Evolutionary conservation across 2,329 filamentous ascomycete species (phyloP).

Genomic region (Aspergillus pseudotamarii): DNA sequence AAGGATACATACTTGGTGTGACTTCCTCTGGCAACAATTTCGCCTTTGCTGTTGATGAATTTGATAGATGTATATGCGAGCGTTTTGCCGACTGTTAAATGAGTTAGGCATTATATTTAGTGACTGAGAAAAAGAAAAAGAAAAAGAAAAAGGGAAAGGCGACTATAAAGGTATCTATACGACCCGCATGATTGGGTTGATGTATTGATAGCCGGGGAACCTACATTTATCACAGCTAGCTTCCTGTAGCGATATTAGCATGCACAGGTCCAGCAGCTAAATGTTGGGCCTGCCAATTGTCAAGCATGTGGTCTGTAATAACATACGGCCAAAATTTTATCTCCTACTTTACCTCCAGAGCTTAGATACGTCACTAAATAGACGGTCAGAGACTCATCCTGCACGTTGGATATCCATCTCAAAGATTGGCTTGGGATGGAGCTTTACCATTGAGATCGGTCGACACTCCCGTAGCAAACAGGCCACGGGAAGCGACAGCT

Average conservation of each 20-base stretch:
- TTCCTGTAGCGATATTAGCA: slow-evolving; percentile 45
- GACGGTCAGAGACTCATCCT: not conserved
- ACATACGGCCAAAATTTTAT: slow-evolving; percentile 57
- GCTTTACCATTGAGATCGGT: slow-evolving; percentile 63
- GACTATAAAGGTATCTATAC: not conserved
- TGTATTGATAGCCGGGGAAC: slow-evolving; percentile 13
- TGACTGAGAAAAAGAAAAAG: not conserved
- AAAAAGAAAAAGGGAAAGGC: too few relatives aligned
- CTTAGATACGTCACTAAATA: slow-evolving; percentile 62
- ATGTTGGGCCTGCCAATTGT: not conserved
- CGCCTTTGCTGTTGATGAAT: slow-evolving; percentile 61
- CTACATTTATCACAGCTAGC: slow-evolving; percentile 67
- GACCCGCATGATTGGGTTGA: not conserved
- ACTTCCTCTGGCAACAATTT: slow-evolving; percentile 66
- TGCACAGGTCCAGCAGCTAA: not conserved
- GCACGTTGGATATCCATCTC: not conserved
- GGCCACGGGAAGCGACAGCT: slow-evolving; percentile 65
- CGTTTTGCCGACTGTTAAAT: slow-evolving; percentile 61
- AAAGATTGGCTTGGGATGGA: not conserved
- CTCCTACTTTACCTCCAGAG: slow-evolving; percentile 65
- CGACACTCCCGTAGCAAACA: slow-evolving; percentile 68
- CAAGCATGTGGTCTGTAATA: not conserved
- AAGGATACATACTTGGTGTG: slow-evolving; percentile 61
- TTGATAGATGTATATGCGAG: slow-evolving; percentile 65
- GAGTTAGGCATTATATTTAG: slow-evolving; percentile 8